These are phyloP conservation scores for Pichia sp. DNA, from an alignment of 1,139 yeast species.

Conservation along the genomic window DNA sequence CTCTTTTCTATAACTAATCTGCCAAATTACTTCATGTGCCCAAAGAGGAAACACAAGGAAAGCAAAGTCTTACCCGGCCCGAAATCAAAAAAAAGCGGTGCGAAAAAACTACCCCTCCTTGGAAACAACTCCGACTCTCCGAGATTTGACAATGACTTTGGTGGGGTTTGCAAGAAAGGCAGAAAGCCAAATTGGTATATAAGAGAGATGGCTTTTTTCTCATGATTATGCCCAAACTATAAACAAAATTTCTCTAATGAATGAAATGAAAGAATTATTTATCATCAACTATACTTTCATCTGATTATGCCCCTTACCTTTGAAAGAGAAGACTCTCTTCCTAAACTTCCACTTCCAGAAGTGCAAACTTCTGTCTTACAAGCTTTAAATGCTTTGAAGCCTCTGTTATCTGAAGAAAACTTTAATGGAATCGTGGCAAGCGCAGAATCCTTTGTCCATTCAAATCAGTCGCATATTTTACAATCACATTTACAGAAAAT, in stretches of 20 bases:
- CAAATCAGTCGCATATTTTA: slow-evolving; percentile 39
- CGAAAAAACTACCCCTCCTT: neutral
- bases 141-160: neutral
- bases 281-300: neutral
- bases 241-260: too few species aligned
- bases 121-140: neutral
- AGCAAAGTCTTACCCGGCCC: slow-evolving; percentile 16
- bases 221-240: neutral
- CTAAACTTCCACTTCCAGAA: slow-evolving; percentile 50
- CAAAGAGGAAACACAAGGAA: slow-evolving; percentile 15
- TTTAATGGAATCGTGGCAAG: slow-evolving; percentile 36
- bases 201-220: neutral
- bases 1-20: slow-evolving; percentile 12
- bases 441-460: slow-evolving; percentile 39
- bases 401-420: slow-evolving; percentile 41
- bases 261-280: too few species aligned
- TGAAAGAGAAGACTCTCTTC: slow-evolving; percentile 33
- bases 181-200: neutral
- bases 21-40: slow-evolving; percentile 14
- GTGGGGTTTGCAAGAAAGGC: neutral
- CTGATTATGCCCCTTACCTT: slow-evolving; percentile 17
- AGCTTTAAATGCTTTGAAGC: slow-evolving; percentile 43
- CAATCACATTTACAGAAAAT: slow-evolving; percentile 49
- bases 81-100: too few species aligned
- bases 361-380: slow-evolving; percentile 41